Evolutionary conservation across 352 stramenopile species (phyloP).

Genomic region (Globisporangium yorkense): DNA sequence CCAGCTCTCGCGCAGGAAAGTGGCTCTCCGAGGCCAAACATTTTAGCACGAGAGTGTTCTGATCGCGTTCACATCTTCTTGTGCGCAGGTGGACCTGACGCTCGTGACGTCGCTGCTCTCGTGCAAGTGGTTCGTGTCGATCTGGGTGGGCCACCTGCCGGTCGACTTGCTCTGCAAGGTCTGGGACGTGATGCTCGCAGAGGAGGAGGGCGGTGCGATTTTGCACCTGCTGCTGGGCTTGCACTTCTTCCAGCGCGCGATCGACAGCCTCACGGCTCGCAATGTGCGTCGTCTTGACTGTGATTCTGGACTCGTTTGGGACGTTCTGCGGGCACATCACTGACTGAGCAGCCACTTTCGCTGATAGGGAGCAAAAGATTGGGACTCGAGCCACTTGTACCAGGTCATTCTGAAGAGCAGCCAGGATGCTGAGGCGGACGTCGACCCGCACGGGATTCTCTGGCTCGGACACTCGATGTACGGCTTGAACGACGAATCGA

Average conservation of each 20-base stretch:
- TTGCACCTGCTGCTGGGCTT: constrained; percentile 57
- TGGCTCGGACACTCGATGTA: constrained; percentile 38
- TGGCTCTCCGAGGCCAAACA: not conserved
- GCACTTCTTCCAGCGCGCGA: constrained; percentile 43
- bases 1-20: constrained; percentile 41
- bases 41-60: not conserved
- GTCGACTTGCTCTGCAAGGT: constrained; percentile 35
- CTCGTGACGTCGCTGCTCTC: constrained; percentile 56
- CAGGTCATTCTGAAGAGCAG: constrained; percentile 52
- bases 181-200: constrained; percentile 56
- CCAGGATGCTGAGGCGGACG: constrained; percentile 17
- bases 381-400: constrained; percentile 69
- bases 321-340: too few relatives aligned
- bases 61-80: not conserved
- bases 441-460: constrained; percentile 27
- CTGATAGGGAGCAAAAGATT: constrained; percentile 37
- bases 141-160: constrained; percentile 64
- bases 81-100: constrained; percentile 41
- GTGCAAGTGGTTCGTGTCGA: constrained; percentile 74
- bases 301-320: not conserved
- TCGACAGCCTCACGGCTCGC: constrained; percentile 29
- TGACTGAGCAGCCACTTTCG: not conserved
- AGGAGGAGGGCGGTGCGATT: constrained; percentile 44
- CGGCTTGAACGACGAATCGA: constrained; percentile 43
- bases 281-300: constrained; percentile 18